Base-by-base conservation (phyloP, 192 early-diverging fungal genomes). In the Rhizoclosmatium sp. region DNA sequence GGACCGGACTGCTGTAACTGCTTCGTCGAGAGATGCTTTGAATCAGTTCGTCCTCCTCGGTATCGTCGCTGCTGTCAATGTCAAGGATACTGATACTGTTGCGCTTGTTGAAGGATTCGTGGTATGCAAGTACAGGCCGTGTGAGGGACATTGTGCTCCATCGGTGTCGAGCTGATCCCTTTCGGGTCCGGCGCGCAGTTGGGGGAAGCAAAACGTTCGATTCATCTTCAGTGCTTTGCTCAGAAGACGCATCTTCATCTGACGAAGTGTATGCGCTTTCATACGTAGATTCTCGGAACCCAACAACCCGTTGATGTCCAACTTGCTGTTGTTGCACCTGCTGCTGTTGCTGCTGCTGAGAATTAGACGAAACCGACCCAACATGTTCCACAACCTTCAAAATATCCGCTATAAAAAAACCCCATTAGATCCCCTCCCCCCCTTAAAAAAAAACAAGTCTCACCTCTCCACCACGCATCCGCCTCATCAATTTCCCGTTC, bases 111-210 rank as follows among this genome's bases (percentile, higher is more conserved):
- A 76, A 66, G 21, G 61, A 41, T 47, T 76, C 75, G 41, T 76
- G 75, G 42, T 76, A 76, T 49, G 75, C 65, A 16, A 76, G 75
- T 14, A 76, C 75, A 16, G 75, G 75, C 42, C 75, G 61, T 19
- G 75, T 76, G 40, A 76, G 64, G 9, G 75, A 76, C 64, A 76
- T 65, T 56, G 75, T 76, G 64, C 75, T 76, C 75, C 75, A 76
- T 48, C 75, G 41, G 47, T 76, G 75, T 31, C 31, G 31, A 31
- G 31, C 31, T 5, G 75, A 10, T 23, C 65, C 16, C 41, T 76
- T 76, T 14, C 14, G 14, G 2, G 12, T 0, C 14, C 59, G 59
- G 16, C 42, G 51, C 0, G 68, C 19, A 40, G 19, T 23, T 40
- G 59, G 21, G 14, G 59, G 9, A 21, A 75, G 31, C 2, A 62